Evolutionary conservation across 257 asterid species (phyloP), one percentile per base, ranked within the genome.

Genomic region (Plantago major): DNA sequence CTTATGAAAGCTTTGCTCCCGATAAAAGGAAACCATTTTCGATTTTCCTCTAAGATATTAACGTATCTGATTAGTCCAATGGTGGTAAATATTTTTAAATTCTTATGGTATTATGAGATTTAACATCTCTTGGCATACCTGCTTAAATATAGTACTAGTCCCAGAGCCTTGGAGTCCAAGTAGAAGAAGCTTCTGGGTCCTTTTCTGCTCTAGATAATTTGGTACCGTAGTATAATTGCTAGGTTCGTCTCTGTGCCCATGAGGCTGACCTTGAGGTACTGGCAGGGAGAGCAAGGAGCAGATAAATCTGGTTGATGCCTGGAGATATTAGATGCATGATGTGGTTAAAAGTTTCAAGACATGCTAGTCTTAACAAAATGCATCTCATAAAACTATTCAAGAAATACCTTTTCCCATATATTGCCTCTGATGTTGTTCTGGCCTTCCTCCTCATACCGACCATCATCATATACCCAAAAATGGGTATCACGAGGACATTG

Each of bases 401-500:
- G 52, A 17, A 55, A 33, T 69, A 88, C 96, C 95, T 85, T 88
- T 75, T 88, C 90, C 95, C 95, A 88, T 62, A 88, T 88, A 73
- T 88, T 88, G 72, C 96, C 96, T 78, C 96, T 67, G 67, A 88
- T 88, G 69, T 88, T 88, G 63, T 88, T 88, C 76, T 88, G 96
- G 48, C 96, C 96, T 83, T 88, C 96, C 72, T 88, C 96, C 81
- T 88, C 96, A 17, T 88, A 88, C 16, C 96, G 95, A 22, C 96
- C 96, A 72, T 88, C 96, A 71, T 88, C 93, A 73, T 88, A 88
- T 64, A 88, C 90, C 96, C 96, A 88, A 74, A 88, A 88, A 81
- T 88, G 96, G 44, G 96, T 88, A 75, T 88, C 96, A 64, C 96
- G 95, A 53, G 96, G 96, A 50, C 96, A 88, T 64, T 88, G 96